A percentile compares a stretch with the other conserved stretches of the same genome.
These are phyloP conservation scores for Aureobasidium sp. DNA, from an alignment of 2,329 filamentous ascomycete genomes.

Conservation along the genomic window DNA sequence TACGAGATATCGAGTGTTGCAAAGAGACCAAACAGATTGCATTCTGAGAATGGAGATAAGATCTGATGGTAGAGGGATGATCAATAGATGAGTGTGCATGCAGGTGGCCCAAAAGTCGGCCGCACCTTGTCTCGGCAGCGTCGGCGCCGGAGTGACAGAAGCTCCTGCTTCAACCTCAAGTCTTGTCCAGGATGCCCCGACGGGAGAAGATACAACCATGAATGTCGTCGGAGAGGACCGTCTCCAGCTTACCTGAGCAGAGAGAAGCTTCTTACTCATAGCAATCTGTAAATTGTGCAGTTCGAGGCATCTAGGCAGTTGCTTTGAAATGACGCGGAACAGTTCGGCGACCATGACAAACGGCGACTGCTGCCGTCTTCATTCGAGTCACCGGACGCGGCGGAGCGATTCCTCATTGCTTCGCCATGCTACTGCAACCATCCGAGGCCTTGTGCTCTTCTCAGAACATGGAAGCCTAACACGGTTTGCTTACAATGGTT, in stretches of 20 bases:
- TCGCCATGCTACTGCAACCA: background rate
- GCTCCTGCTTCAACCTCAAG: background rate
- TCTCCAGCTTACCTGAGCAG: background rate
- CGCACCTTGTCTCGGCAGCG: background rate
- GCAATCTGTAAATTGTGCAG: background rate
- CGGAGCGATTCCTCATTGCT: background rate
- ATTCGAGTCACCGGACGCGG: conserved; percentile 5
- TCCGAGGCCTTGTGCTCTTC: background rate
- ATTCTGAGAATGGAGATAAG: background rate
- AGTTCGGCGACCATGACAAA: background rate
- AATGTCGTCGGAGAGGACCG: background rate
- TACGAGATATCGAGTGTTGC: background rate
- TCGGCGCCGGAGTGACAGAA: background rate
- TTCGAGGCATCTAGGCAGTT: conserved; percentile 5
- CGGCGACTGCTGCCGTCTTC: background rate
- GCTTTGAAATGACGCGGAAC: background rate
- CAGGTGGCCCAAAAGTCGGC: background rate
- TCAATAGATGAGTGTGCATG: background rate
- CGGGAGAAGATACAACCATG: background rate
- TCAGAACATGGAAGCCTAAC: conserved; percentile 5
- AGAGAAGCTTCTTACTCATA: background rate
- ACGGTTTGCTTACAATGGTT: background rate
- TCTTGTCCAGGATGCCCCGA: background rate
- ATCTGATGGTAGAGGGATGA: background rate
- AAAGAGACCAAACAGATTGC: background rate